A percentile compares a stretch with the other conserved stretches of the same genome.
phyloP scores from a whole-genome alignment of 176 grass and related monocot species.

The Oryza glumipatula region DNA sequence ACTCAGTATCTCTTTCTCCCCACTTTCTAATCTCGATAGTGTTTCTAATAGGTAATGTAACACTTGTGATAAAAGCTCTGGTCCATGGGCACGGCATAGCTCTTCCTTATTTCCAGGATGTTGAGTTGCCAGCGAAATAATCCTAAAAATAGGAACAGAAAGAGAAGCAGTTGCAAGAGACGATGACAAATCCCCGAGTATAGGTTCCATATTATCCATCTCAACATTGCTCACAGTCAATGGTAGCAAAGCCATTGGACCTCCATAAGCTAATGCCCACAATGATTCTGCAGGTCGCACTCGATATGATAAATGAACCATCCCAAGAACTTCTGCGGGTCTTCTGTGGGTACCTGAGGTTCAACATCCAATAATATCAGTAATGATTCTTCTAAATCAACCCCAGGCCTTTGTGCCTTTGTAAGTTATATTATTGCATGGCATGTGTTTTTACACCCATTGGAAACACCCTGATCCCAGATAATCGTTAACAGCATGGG shows the following conservation, averaged over 20 bases:
- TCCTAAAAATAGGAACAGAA: slow-evolving; percentile 93
- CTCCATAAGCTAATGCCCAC: slow-evolving; percentile 92
- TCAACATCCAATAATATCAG: slow-evolving; percentile 53
- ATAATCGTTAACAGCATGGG: slow-evolving; percentile 15
- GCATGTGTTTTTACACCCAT: slow-evolving; percentile 5
- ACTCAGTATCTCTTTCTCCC: slow-evolving; percentile 58
- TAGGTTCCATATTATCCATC: slow-evolving; percentile 93
- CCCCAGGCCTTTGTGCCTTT: not conserved
- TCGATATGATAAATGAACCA: slow-evolving; percentile 80
- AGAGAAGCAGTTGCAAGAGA: slow-evolving; percentile 81
- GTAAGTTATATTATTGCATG: slow-evolving; percentile 28
- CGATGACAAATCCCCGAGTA: slow-evolving; percentile 66
- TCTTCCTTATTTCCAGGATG: slow-evolving; percentile 85
- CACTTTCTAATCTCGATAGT: slow-evolving; percentile 61
- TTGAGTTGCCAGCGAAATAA: slow-evolving; percentile 78
- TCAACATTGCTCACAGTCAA: slow-evolving; percentile 85
- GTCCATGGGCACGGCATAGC: slow-evolving; percentile 67
- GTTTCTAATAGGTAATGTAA: slow-evolving; percentile 73
- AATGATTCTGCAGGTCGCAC: slow-evolving; percentile 79
- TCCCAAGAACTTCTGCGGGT: slow-evolving; percentile 90
- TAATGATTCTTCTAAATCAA: slow-evolving; percentile 33
- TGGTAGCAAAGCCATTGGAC: slow-evolving; percentile 92
- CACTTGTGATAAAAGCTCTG: slow-evolving; percentile 76
- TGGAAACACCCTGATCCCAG: slow-evolving; percentile 29
- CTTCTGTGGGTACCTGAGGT: slow-evolving; percentile 84